phyloP scores from a whole-genome alignment of 139 green algal species.

The Chlorella sp. region DNA sequence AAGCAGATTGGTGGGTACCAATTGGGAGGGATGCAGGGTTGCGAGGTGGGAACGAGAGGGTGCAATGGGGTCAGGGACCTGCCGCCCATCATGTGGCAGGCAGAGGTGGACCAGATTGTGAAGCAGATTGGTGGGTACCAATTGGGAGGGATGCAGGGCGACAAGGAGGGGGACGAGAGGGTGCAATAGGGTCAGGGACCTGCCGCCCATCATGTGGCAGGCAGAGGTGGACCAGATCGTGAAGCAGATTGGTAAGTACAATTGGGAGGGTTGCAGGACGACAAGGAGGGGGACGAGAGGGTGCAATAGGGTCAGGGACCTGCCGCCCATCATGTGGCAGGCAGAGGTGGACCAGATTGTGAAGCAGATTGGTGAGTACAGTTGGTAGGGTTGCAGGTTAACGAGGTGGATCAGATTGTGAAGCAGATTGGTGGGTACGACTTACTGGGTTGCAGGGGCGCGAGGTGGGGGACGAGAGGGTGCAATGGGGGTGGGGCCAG shows the following conservation, averaged over 20 bases:
- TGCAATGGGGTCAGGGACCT: too few relatives aligned
- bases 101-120: conserved; percentile 64
- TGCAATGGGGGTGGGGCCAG: too few relatives aligned
- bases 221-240: conserved; percentile 64
- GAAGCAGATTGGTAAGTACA: conserved; percentile 73
- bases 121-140: conserved; percentile 72
- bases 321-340: conserved; percentile 84
- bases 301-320: too few relatives aligned
- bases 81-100: conserved; percentile 80
- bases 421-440: conserved; percentile 72
- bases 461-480: too few relatives aligned
- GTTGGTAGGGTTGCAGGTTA: neutral
- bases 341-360: conserved; percentile 64
- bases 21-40: neutral
- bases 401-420: conserved; percentile 47
- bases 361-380: conserved; percentile 73
- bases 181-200: too few relatives aligned
- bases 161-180: neutral
- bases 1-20: conserved; percentile 72
- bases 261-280: neutral
- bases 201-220: conserved; percentile 84
- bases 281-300: neutral
- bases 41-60: too few relatives aligned
- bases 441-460: neutral
- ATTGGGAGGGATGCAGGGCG: neutral